A percentile compares a stretch with the other conserved stretches of the same genome.
Conservation (phyloP, 2,329 filamentous ascomycete genomes). For the Colletotrichum coccodes region DNA sequence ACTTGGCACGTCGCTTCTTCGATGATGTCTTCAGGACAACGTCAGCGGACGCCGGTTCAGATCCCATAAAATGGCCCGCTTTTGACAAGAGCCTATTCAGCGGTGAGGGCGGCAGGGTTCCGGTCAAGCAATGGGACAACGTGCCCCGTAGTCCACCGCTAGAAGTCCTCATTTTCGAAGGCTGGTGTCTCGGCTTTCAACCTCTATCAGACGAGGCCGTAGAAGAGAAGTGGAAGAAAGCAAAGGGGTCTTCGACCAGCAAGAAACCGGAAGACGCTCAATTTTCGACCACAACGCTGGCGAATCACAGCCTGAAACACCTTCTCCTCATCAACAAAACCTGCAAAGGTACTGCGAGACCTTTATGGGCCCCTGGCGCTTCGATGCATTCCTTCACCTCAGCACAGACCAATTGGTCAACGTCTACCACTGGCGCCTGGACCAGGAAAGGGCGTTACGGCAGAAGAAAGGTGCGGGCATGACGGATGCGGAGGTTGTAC, state of each 20-base stretch:
- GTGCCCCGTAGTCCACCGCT: constrained; percentile 21
- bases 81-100: constrained; percentile 28
- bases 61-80: constrained; percentile 16
- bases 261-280: neutral
- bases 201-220: neutral
- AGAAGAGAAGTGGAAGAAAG: constrained; percentile 20
- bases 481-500: constrained; percentile 25
- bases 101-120: constrained; percentile 25
- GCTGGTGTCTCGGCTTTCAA: constrained; percentile 32
- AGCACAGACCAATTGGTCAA: constrained; percentile 23
- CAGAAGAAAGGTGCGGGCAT: constrained; percentile 29
- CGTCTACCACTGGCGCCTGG: constrained; percentile 30
- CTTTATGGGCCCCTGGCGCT: constrained; percentile 30
- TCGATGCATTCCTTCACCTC: constrained; percentile 27
- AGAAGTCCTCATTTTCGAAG: constrained; percentile 29
- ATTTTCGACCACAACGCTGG: constrained; percentile 19
- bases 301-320: constrained; percentile 12
- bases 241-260: neutral
- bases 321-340: constrained; percentile 26
- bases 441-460: constrained; percentile 25
- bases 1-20: constrained; percentile 20
- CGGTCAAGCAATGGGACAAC: constrained; percentile 2
- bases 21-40: neutral
- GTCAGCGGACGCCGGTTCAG: neutral
- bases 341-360: constrained; percentile 25